Percentiles rank a stretch among this genome's conserved stretches.
These are phyloP conservation scores for Mycena venus DNA, from an alignment of 768 basidiomycete species.

Conservation along the genomic window DNA sequence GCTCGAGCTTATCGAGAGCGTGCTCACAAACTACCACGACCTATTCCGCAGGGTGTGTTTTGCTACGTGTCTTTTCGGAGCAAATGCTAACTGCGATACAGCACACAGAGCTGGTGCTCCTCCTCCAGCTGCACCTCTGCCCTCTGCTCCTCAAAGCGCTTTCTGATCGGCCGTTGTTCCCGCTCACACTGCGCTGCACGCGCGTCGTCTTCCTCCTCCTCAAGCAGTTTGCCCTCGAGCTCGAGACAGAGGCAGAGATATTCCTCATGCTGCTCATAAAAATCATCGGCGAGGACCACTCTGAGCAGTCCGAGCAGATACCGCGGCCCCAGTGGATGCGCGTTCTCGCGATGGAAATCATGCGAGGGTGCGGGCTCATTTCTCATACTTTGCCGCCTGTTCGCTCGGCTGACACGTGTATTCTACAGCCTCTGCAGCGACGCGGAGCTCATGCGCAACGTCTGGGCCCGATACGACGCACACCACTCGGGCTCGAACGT, in stretches of 20 bases:
- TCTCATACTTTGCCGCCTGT: neutral
- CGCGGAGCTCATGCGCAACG: slow-evolving; percentile 79
- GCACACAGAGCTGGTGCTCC: slow-evolving; percentile 86
- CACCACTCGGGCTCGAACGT: slow-evolving; percentile 74
- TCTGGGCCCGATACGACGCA: slow-evolving; percentile 86
- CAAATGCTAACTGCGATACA: slow-evolving; percentile 41
- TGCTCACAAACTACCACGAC: slow-evolving; percentile 92
- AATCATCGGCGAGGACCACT: slow-evolving; percentile 69
- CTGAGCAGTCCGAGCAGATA: slow-evolving; percentile 43
- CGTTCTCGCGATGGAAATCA: slow-evolving; percentile 92
- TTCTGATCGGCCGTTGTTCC: slow-evolving; percentile 87
- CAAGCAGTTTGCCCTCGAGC: slow-evolving; percentile 88
- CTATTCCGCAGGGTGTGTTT: slow-evolving; percentile 80
- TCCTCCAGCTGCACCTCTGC: slow-evolving; percentile 92
- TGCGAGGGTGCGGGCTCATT: slow-evolving; percentile 74
- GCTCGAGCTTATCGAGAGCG: slow-evolving; percentile 96
- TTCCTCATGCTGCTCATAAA: slow-evolving; percentile 83
- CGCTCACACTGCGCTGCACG: slow-evolving; percentile 90
- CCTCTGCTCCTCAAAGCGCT: slow-evolving; percentile 90
- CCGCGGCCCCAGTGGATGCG: slow-evolving; percentile 87
- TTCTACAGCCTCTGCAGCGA: slow-evolving; percentile 78
- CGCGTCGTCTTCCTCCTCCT: slow-evolving; percentile 94
- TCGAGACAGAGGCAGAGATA: slow-evolving; percentile 87
- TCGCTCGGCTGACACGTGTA: neutral
- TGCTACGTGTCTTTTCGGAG: neutral